Percentiles rank a stretch among this genome's conserved stretches.
Evolutionary conservation across 305 asterid species (phyloP).

Genomic region (Plantago coronopus): DNA sequence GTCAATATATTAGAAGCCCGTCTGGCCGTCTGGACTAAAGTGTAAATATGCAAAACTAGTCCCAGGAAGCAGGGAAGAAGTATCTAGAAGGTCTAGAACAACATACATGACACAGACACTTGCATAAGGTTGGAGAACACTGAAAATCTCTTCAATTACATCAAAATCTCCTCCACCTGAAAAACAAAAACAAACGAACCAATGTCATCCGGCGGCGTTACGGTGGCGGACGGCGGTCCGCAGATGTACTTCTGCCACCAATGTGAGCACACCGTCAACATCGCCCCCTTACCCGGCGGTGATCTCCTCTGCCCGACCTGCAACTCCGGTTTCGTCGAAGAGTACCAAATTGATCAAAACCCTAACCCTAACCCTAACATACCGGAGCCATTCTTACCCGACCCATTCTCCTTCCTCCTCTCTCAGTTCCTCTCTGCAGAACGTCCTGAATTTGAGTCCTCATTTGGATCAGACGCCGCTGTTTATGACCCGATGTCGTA

Average conservation of each 20-base stretch:
- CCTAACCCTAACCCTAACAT: conserved; percentile 31
- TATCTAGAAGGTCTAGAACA: no score
- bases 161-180: no score
- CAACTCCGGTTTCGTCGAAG: conserved; percentile 70
- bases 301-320: conserved; percentile 70
- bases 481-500: conserved; percentile 39
- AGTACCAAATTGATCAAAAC: conserved; percentile 45
- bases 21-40: no score
- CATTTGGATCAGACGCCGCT: conserved; percentile 21
- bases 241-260: conserved; percentile 75
- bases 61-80: no score
- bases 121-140: no score
- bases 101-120: no score
- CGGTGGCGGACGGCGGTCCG: conserved; percentile 48
- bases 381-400: conserved; percentile 32
- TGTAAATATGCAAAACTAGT: no score
- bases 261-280: conserved; percentile 55
- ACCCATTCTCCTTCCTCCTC: conserved; percentile 36
- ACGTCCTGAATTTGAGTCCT: conserved; percentile 19
- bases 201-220: conserved; percentile 53
- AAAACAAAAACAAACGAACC: no score
- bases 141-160: no score
- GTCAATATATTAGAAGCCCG: no score
- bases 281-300: conserved; percentile 36
- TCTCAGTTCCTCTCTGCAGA: conserved; percentile 33